phyloP scores from a whole-genome alignment of 2,329 filamentous ascomycete genomes.

The Pyricularia grisea region DNA sequence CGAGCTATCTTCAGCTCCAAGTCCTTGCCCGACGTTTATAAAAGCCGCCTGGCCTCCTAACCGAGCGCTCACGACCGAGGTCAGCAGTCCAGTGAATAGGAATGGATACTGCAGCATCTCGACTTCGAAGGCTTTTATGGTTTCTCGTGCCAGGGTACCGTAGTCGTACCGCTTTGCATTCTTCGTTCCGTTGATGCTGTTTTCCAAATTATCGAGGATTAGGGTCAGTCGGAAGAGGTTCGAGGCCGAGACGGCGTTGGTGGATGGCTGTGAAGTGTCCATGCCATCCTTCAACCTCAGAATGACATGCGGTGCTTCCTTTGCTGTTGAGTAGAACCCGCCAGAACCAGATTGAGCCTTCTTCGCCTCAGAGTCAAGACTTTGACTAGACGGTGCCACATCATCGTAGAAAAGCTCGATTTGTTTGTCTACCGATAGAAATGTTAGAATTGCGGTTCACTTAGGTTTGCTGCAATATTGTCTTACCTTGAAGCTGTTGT shows the following conservation, averaged over 20 bases:
- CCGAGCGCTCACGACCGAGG: slow-evolving; percentile 63
- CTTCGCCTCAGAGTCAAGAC: neutral
- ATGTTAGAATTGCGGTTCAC: slow-evolving; percentile 2
- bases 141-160: slow-evolving; percentile 58
- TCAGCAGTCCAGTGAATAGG: slow-evolving; percentile 75
- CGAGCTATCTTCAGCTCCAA: slow-evolving; percentile 5
- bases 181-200: neutral
- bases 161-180: slow-evolving; percentile 28
- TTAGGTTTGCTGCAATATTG: neutral
- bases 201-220: slow-evolving; percentile 51
- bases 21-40: neutral
- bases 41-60: slow-evolving; percentile 48
- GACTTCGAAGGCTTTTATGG: slow-evolving; percentile 76
- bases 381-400: slow-evolving; percentile 20
- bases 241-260: slow-evolving; percentile 76
- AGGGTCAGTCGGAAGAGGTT: slow-evolving; percentile 78
- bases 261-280: slow-evolving; percentile 82
- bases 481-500: slow-evolving; percentile 61
- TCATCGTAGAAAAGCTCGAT: slow-evolving; percentile 69
- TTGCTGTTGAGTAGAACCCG: slow-evolving; percentile 66
- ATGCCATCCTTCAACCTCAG: slow-evolving; percentile 91
- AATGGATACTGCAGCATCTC: slow-evolving; percentile 92
- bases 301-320: slow-evolving; percentile 57
- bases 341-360: slow-evolving; percentile 29
- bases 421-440: slow-evolving; percentile 48